Conservation (phyloP, 1,284 basidiomycete genomes). For the Marasmius sp. region DNA sequence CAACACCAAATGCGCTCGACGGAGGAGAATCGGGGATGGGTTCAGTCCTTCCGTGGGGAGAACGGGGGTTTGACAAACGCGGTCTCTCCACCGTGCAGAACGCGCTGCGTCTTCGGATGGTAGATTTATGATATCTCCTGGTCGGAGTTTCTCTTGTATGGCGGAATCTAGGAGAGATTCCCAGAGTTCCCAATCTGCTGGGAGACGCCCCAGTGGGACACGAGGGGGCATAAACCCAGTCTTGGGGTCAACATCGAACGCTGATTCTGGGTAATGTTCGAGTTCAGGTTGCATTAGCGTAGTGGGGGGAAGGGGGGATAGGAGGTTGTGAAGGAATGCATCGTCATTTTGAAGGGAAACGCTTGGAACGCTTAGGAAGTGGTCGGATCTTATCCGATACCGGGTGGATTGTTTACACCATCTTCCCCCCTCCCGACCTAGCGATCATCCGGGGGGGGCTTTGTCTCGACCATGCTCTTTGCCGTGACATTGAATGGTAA, state of each 20-base stretch:
- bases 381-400: too few species aligned
- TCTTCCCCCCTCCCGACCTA: too few species aligned
- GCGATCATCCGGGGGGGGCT: too few species aligned
- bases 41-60: conserved; percentile 51
- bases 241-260: conserved; percentile 86
- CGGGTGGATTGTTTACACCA: too few species aligned
- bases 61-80: conserved; percentile 52
- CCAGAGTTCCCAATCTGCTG: conserved; percentile 68
- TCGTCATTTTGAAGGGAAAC: too few species aligned
- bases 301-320: neutral
- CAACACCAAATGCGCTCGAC: conserved; percentile 85
- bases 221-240: conserved; percentile 92
- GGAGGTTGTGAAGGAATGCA: too few species aligned
- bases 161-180: conserved; percentile 60
- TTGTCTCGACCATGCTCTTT: too few species aligned
- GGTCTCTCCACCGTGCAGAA: conserved; percentile 63
- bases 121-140: conserved; percentile 50
- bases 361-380: too few species aligned
- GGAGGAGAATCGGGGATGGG: conserved; percentile 63
- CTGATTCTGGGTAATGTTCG: neutral
- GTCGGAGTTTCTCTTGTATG: conserved; percentile 48
- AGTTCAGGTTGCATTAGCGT: neutral
- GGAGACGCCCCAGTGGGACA: conserved; percentile 67
- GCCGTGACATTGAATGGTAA: too few species aligned
- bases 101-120: conserved; percentile 41